These are phyloP conservation scores for Candida yuanshanica DNA, from an alignment of 805 yeast genomes.

Conservation along the genomic window DNA sequence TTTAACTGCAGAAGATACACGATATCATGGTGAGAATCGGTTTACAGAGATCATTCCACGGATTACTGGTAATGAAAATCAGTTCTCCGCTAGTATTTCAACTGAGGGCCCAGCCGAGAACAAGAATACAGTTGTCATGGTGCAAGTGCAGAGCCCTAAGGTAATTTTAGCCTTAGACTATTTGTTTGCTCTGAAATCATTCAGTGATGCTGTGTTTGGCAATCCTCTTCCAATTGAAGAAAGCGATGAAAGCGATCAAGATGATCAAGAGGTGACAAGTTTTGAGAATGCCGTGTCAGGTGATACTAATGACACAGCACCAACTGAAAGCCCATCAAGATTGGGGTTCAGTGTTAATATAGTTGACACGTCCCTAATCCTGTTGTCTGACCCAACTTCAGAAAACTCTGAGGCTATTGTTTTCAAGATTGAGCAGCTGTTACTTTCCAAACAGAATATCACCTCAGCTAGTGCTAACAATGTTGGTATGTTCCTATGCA, in stretches of 20 bases:
- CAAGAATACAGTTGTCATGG: constrained; percentile 43
- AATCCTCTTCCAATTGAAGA: not conserved
- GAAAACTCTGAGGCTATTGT: constrained; percentile 81
- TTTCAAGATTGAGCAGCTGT: constrained; percentile 75
- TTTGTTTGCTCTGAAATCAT: constrained; percentile 65
- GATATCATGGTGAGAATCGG: constrained; percentile 56
- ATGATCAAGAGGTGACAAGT: constrained; percentile 8
- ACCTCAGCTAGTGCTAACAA: constrained; percentile 64
- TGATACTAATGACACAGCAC: constrained; percentile 7
- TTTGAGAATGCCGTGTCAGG: constrained; percentile 11
- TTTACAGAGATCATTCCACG: constrained; percentile 81
- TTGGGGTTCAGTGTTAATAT: constrained; percentile 61
- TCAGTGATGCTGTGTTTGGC: constrained; percentile 44
- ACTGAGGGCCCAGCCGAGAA: constrained; percentile 35
- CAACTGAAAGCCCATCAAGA: constrained; percentile 8
- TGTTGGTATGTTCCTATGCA: constrained; percentile 80
- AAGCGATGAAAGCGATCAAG: not conserved
- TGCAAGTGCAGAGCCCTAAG: constrained; percentile 75
- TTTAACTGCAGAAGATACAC: constrained; percentile 70
- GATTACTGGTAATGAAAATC: constrained; percentile 54
- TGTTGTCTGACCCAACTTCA: constrained; percentile 73
- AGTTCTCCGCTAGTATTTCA: constrained; percentile 53
- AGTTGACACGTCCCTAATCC: constrained; percentile 67
- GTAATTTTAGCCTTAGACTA: constrained; percentile 83
- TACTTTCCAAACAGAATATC: constrained; percentile 63